Percentiles rank a stretch among this genome's conserved stretches.
Evolutionary conservation across 2,329 filamentous ascomycete genomes (phyloP).

Genomic region (Venturia effusa): DNA sequence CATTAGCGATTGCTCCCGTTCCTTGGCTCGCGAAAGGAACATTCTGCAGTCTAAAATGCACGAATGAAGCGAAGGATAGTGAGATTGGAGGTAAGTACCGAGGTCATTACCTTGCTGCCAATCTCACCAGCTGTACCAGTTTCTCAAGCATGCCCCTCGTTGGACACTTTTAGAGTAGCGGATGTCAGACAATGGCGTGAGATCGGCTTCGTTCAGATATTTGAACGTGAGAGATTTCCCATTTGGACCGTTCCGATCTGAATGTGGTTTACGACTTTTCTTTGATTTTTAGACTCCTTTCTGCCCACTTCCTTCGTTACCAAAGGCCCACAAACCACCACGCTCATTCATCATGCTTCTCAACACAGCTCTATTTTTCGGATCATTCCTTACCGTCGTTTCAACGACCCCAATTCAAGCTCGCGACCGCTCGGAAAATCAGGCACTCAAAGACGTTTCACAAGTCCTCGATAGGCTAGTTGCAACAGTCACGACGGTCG

Average conservation of each 20-base stretch:
- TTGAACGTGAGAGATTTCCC: too few relatives aligned
- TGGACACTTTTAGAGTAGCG: too few relatives aligned
- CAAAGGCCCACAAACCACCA: not conserved
- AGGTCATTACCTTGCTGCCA: not conserved
- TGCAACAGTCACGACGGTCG: not conserved
- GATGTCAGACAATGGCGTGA: too few relatives aligned
- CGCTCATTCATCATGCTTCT: not conserved
- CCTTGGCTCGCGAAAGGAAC: too few relatives aligned
- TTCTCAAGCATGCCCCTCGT: not conserved
- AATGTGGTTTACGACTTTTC: too few relatives aligned
- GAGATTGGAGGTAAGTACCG: too few relatives aligned
- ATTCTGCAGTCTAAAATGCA: too few relatives aligned
- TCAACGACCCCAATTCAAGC: not conserved
- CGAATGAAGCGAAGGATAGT: too few relatives aligned
- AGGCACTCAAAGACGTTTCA: not conserved
- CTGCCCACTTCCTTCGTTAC: not conserved
- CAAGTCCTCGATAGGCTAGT: not conserved
- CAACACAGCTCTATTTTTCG: not conserved
- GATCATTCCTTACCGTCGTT: not conserved
- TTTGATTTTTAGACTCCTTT: not conserved
- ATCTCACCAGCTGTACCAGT: not conserved
- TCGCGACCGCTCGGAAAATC: not conserved
- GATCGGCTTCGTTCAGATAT: too few relatives aligned
- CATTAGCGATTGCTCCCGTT: too few relatives aligned
- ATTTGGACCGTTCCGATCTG: too few relatives aligned